Evolutionary conservation across 179 eudicot species (phyloP).

Genomic region (Beta macrorhiza): DNA sequence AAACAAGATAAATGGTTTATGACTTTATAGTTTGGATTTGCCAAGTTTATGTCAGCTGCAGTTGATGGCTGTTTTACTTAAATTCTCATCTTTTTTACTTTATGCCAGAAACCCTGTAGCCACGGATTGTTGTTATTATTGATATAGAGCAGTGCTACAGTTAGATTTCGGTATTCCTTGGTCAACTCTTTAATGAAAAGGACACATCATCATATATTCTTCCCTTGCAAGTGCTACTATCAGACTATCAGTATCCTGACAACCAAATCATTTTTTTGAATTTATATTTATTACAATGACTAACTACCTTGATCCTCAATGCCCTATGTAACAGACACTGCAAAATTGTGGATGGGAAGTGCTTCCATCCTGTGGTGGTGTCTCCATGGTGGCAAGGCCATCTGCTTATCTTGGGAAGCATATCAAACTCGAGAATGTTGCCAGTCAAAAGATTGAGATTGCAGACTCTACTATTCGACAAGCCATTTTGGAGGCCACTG

Average conservation of each 20-base stretch:
- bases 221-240: not conserved
- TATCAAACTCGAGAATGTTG: slow-evolving; percentile 39
- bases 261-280: too few relatives aligned
- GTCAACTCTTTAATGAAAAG: not conserved
- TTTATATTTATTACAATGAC: not conserved
- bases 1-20: not conserved
- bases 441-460: slow-evolving; percentile 45
- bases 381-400: slow-evolving; percentile 84
- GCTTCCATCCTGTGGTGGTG: slow-evolving; percentile 66
- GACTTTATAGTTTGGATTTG: not conserved
- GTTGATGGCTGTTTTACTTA: not conserved
- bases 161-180: not conserved
- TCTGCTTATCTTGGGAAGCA: slow-evolving; percentile 64
- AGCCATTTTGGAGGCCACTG: slow-evolving; percentile 64
- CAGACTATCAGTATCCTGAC: too few relatives aligned
- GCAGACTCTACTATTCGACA: slow-evolving; percentile 69
- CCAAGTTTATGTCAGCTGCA: not conserved
- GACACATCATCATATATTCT: not conserved
- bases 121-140: not conserved
- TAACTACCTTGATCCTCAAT: not conserved
- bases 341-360: slow-evolving; percentile 96
- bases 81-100: not conserved
- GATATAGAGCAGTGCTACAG: not conserved
- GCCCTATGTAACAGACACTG: slow-evolving; percentile 49
- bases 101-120: not conserved